Conservation (phyloP, 768 basidiomycete genomes). For the Lentinula sp. region DNA sequence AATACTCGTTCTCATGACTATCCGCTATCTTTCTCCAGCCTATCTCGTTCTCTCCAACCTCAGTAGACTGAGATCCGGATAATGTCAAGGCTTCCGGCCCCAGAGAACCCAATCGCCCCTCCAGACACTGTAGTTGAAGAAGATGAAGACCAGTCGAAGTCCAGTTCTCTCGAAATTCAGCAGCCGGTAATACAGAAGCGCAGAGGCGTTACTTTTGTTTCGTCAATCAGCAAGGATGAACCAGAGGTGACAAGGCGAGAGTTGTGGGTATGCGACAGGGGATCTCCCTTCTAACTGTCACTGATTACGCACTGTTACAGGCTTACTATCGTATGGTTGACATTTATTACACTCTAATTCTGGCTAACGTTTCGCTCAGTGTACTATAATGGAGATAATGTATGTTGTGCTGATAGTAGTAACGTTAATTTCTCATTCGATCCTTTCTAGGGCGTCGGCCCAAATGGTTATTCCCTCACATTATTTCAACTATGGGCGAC, state of each 20-base stretch:
- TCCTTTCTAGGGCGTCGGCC: constrained; percentile 54
- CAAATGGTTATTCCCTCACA: constrained; percentile 63
- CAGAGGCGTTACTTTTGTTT: constrained; percentile 26
- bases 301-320: background rate
- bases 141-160: constrained; percentile 6
- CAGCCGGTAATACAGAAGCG: background rate
- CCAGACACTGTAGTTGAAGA: constrained; percentile 8
- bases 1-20: background rate
- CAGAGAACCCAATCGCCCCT: constrained; percentile 15
- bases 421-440: background rate
- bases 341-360: background rate
- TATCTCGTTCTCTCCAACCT: background rate
- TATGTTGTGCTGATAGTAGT: constrained; percentile 19
- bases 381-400: constrained; percentile 80
- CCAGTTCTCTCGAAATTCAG: constrained; percentile 5
- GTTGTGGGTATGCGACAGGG: constrained; percentile 69
- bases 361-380: constrained; percentile 31
- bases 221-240: constrained; percentile 41
- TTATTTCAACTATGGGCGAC: constrained; percentile 68
- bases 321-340: constrained; percentile 1
- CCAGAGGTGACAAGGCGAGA: constrained; percentile 69
- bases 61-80: background rate
- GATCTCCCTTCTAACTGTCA: background rate
- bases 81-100: constrained; percentile 22
- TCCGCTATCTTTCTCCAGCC: background rate